Conservation (phyloP, 768 basidiomycete species). For the Cystobasidium onofrii region DNA sequence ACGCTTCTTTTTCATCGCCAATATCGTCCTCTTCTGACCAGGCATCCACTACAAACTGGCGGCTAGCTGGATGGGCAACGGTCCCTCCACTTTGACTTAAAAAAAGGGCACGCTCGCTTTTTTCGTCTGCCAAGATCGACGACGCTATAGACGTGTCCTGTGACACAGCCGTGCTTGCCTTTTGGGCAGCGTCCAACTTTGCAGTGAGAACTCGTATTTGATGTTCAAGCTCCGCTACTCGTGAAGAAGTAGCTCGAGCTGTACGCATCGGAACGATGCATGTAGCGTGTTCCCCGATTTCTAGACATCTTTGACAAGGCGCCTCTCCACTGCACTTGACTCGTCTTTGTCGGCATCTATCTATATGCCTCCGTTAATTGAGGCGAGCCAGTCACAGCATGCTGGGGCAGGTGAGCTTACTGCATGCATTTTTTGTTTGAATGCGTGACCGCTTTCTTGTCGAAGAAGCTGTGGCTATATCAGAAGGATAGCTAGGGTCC, state of each 20-base stretch:
- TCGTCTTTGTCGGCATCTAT: background rate
- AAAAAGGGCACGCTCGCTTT: background rate
- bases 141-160: too few relatives aligned
- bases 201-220: background rate
- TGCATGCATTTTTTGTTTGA: background rate
- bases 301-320: background rate
- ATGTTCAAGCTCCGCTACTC: background rate
- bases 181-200: background rate
- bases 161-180: background rate
- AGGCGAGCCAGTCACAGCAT: background rate
- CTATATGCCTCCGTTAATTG: background rate
- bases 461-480: background rate
- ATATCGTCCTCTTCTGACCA: background rate
- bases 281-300: background rate
- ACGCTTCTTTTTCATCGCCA: background rate
- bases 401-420: background rate
- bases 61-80: background rate
- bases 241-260: background rate
- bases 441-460: background rate
- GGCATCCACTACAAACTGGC: background rate
- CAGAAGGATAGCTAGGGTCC: background rate
- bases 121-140: background rate
- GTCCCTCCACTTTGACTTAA: background rate
- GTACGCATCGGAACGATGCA: background rate
- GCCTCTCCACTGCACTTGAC: background rate